Evolutionary conservation across 352 stramenopile species (phyloP).

Genomic region (Globisporangium perplexum): DNA sequence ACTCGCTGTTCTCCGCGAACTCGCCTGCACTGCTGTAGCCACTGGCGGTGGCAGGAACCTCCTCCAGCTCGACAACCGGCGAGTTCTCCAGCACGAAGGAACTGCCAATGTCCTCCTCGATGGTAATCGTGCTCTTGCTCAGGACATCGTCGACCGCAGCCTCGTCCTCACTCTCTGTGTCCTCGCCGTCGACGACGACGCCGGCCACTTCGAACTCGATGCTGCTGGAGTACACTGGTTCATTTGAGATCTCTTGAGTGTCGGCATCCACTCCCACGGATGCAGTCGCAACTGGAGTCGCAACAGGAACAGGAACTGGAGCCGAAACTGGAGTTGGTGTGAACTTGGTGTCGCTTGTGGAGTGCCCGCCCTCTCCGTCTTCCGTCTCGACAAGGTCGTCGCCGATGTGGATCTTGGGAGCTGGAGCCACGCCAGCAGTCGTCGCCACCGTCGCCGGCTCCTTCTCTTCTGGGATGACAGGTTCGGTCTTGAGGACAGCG

Average conservation of each 20-base stretch:
- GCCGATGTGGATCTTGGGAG: too few relatives aligned
- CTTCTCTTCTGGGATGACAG: slow-evolving; percentile 7
- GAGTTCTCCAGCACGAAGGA: background rate
- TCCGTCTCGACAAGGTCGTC: slow-evolving; percentile 2
- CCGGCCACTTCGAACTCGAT: background rate
- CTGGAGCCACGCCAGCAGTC: background rate
- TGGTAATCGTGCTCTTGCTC: background rate
- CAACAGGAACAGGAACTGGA: background rate
- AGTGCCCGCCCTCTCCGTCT: slow-evolving; percentile 3
- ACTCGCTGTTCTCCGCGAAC: background rate
- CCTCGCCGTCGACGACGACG: slow-evolving; percentile 6
- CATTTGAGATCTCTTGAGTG: background rate
- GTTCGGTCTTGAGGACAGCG: background rate
- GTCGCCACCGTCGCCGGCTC: background rate
- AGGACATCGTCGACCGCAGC: background rate
- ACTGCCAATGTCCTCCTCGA: background rate
- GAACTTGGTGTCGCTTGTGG: background rate
- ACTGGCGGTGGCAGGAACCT: background rate
- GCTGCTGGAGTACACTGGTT: background rate
- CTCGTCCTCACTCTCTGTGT: slow-evolving; percentile 15
- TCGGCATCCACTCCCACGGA: background rate
- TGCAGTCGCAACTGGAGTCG: background rate
- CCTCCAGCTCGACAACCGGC: slow-evolving; percentile 7
- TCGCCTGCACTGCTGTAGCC: background rate
- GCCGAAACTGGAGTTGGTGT: background rate